Base-by-base conservation (phyloP, 305 asterid genomes). In the Euphrasia arctica region DNA sequence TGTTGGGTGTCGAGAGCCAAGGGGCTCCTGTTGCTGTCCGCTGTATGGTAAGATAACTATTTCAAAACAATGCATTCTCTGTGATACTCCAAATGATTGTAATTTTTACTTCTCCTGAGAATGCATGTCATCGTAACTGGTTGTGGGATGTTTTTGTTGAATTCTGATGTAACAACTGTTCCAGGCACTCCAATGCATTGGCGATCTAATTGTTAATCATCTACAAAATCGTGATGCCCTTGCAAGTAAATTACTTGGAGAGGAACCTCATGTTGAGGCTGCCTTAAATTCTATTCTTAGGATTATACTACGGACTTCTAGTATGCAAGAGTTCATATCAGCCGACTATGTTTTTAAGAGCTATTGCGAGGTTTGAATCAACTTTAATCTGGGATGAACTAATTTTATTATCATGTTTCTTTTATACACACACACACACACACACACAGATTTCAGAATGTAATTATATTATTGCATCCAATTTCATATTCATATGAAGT, bases 1-100 rank as follows among this genome's bases (percentile, higher is more conserved):
- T 92, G 98, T 71, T 92, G 75, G 97, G 96, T 73, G 96, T 92
- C 70, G 98, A 92, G 83, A 90, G 93, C 81, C 98, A 85, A 67
- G 85, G 96, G 96, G 97, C 98, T 65, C 96, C 97, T 48, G 91
- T 90, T 63, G 80, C 95, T 74, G 84, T 90, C 50, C 98, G 96
- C 68, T 90, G 97, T 77, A 79, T 70, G 82, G 98, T 92, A 80
- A 84, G 88, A 63, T 39, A 62, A 62, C 62, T 72, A 14, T 48
- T 73, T 59, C 63, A 14, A 36, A 9, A 25, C 51, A 68, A 61
- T 70, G 48, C 48, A 14, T 50, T 32, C 31, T 42, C 31, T 63
- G 47, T 31, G 39, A 61, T 64, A n/a, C 9, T 58, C 11, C 48
- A 15, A 14, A 12, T 47, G 57, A 34, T 39, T 57, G 28, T 41